Evolutionary conservation across 305 asterid species (phyloP).

Genomic region (Solanum aculeatissimum): DNA sequence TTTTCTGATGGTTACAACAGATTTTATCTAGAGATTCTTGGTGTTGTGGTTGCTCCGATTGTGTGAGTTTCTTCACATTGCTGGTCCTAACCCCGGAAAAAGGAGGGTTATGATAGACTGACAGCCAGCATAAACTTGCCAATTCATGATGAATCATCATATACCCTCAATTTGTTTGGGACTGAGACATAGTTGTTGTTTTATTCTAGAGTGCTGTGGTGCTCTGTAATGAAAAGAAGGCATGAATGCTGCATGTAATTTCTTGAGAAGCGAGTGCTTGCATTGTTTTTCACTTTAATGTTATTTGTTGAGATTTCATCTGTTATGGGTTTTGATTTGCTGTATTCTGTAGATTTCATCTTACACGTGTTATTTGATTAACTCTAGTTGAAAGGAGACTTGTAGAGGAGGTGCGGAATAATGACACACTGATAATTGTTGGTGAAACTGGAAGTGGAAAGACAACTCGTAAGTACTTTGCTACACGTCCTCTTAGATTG

Average conservation of each 20-base stretch:
- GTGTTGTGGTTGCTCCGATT: not conserved
- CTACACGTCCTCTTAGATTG: not conserved
- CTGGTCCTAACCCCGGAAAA: not conserved
- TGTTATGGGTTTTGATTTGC: not conserved
- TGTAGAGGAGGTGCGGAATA: conserved; percentile 66
- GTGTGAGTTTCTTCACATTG: not conserved
- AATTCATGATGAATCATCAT: not conserved
- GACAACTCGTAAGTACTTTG: conserved; percentile 77
- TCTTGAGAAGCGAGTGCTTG: not conserved
- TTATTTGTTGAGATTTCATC: not conserved
- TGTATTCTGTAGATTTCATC: not conserved
- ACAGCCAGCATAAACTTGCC: not conserved
- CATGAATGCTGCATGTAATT: not conserved
- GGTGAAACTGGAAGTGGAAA: conserved; percentile 99
- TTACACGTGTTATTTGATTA: not conserved
- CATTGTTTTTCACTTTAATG: not conserved
- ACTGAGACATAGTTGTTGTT: not conserved
- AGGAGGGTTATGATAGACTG: not conserved
- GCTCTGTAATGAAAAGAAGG: not conserved
- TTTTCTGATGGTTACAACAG: not conserved
- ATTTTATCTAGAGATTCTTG: not conserved
- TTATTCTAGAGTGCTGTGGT: not conserved
- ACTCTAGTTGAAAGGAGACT: conserved; percentile 64
- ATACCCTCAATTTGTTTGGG: not conserved
- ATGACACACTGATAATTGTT: conserved; percentile 73